phyloP scores from a whole-genome alignment of 2,329 filamentous ascomycete species.

The Penicillium sp. region DNA sequence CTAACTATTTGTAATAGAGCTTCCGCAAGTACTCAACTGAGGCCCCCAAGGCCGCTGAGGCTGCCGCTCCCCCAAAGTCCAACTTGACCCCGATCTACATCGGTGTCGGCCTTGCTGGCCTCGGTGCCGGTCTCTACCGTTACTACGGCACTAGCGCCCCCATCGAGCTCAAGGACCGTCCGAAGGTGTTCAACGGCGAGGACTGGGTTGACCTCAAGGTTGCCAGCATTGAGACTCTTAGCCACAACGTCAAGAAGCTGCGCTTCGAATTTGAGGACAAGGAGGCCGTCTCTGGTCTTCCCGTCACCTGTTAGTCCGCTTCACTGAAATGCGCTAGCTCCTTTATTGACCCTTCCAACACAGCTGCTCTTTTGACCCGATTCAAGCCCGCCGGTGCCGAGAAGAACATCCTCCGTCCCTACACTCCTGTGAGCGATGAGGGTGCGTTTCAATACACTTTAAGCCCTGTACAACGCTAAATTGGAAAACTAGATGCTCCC shows the following conservation, averaged over 20 bases:
- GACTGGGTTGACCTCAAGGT: conserved; percentile 82
- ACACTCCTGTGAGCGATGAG: conserved; percentile 89
- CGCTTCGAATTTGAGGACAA: conserved; percentile 82
- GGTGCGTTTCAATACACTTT: conserved; percentile 50
- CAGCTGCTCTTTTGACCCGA: conserved; percentile 80
- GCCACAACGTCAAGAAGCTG: conserved; percentile 92
- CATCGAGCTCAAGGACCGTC: conserved; percentile 36
- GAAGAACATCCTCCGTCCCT: conserved; percentile 86
- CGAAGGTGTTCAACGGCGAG: conserved; percentile 72
- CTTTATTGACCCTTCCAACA: conserved; percentile 8
- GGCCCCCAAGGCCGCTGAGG: conserved; percentile 37
- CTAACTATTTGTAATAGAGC: conserved; percentile 46
- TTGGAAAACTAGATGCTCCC: conserved; percentile 55
- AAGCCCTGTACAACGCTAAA: background rate
- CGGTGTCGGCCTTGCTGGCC: conserved; percentile 37
- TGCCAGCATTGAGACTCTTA: conserved; percentile 73
- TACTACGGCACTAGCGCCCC: conserved; percentile 35
- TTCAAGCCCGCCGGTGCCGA: conserved; percentile 78
- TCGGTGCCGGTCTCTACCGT: conserved; percentile 58
- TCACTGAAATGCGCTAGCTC: background rate
- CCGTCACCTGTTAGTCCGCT: conserved; percentile 63
- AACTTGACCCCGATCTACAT: conserved; percentile 60
- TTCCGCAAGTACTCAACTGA: conserved; percentile 72
- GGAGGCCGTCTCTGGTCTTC: conserved; percentile 79
- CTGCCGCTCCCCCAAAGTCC: conserved; percentile 43